Base-by-base conservation (phyloP, 768 basidiomycete genomes). In the Paxillus ammoniavirescens region DNA sequence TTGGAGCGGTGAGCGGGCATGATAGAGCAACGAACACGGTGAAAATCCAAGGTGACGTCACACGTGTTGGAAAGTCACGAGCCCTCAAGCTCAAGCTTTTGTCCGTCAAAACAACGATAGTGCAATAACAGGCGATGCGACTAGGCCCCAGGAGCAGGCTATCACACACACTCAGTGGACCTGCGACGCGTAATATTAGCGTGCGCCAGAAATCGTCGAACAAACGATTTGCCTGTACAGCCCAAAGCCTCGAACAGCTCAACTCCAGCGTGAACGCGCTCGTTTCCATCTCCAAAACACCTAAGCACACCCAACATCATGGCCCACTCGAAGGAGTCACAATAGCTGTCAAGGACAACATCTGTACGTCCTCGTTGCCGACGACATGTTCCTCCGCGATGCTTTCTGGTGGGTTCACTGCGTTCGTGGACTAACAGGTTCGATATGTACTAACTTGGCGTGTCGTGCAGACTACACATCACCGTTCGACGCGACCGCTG, bases 401-500 rank as follows among this genome's bases (percentile, higher is more conserved):
- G 72, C 78, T 98, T 13, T 69, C 74, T 54, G 78, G 91, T 89
- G 31, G 53, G 71, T 65, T 31, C 5, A 28, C 21, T 17, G 43
- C 37, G 30, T 33, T 49, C 49, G 28, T 30, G 23, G 2, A 12
- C 23, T 2, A 37, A 31, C 14, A 6, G 12, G n/a, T 8, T 18
- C 28, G 42, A 40, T 31, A 18, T 1, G 15, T 18, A 3, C 42
- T 49, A 42, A 10, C 36, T 31, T 6, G n/a, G 23, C 41, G 8
- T 4, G n/a, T 40, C 42, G 10, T 21, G 36, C 59, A 93, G 90
- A 80, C 37, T 97, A 90, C 64, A 68, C 61, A 0, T 83, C 95
- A 0, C 91, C 92, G 0, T 93, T 89, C 64, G 89, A 93, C 66
- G 91, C 96, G 46, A 96, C 93, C 1, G 89, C 89, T 6, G 90